Evolutionary conservation across 495 filamentous ascomycete species (phyloP).

Genomic region (Aspergillus cristatus): DNA sequence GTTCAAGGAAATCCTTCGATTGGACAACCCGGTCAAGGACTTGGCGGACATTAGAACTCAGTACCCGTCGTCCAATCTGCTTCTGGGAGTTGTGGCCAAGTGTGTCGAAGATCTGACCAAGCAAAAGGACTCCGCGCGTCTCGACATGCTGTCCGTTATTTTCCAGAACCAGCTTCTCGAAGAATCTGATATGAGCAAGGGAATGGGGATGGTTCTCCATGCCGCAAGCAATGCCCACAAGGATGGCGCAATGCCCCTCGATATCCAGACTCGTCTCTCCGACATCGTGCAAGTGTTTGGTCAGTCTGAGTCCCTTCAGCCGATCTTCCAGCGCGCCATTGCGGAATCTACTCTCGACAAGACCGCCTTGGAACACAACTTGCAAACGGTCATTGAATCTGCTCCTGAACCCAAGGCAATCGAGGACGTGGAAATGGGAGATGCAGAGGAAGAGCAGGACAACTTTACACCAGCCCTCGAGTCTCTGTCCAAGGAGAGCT

Average conservation of each 20-base stretch:
- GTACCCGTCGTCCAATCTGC: constrained; percentile 61
- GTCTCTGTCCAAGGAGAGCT: constrained; percentile 19
- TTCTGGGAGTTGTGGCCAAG: constrained; percentile 61
- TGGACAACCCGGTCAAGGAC: constrained; percentile 47
- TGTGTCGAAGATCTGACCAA: constrained; percentile 55
- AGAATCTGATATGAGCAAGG: constrained; percentile 48
- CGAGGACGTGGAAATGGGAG: constrained; percentile 47
- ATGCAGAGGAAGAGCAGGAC: constrained; percentile 27
- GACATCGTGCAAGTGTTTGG: constrained; percentile 53
- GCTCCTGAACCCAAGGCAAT: constrained; percentile 21
- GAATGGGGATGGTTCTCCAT: constrained; percentile 53
- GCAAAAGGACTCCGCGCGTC: constrained; percentile 45
- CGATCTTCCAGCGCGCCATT: constrained; percentile 49
- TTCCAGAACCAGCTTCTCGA: constrained; percentile 53
- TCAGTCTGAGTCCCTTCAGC: constrained; percentile 42
- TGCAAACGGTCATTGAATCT: constrained; percentile 56
- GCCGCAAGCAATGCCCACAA: constrained; percentile 23
- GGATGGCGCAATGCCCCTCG: constrained; percentile 30
- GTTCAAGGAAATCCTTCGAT: constrained; percentile 56
- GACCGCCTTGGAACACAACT: constrained; percentile 57
- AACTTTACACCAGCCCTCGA: constrained; percentile 29
- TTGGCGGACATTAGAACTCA: constrained; percentile 53
- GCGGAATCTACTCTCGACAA: constrained; percentile 55
- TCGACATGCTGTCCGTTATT: constrained; percentile 50
- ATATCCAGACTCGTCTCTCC: constrained; percentile 52